These are phyloP conservation scores for Rhododendron williamsianum DNA, from an alignment of 148 eudicot genomes.

Conservation along the genomic window DNA sequence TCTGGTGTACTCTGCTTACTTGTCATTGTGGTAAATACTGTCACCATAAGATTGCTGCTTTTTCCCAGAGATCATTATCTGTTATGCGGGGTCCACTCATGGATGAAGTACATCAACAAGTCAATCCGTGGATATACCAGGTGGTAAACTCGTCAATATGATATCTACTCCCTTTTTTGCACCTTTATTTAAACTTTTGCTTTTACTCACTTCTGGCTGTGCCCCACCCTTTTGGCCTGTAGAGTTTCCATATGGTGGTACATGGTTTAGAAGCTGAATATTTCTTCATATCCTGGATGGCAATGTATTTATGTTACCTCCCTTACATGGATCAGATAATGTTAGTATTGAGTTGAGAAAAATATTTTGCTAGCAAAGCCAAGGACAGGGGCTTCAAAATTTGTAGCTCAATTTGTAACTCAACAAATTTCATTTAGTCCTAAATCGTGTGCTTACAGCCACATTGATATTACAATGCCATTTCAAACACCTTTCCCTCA, in stretches of 20 bases:
- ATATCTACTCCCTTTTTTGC: not conserved
- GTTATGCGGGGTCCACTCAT: constrained; percentile 56
- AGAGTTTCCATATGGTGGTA: not conserved
- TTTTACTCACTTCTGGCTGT: not conserved
- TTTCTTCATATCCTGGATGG: not conserved
- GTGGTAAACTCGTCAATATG: constrained; percentile 23
- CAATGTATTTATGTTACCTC: not conserved
- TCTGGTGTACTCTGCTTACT: not conserved
- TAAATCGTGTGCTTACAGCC: not conserved
- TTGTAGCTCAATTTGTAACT: not conserved
- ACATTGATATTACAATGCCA: not conserved
- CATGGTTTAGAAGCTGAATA: not conserved
- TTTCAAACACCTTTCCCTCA: not conserved
- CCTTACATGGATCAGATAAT: not conserved
- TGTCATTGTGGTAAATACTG: not conserved
- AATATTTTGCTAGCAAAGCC: not conserved
- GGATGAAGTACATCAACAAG: constrained; percentile 71
- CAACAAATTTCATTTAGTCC: not conserved
- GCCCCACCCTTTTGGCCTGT: not conserved
- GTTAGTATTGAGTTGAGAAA: not conserved
- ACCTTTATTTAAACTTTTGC: not conserved
- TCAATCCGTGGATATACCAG: constrained; percentile 69
- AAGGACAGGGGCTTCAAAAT: not conserved
- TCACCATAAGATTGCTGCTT: not conserved
- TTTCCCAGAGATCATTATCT: constrained; percentile 43